phyloP scores from a whole-genome alignment of 78 protist species.

The Polysphondylium violaceum region DNA sequence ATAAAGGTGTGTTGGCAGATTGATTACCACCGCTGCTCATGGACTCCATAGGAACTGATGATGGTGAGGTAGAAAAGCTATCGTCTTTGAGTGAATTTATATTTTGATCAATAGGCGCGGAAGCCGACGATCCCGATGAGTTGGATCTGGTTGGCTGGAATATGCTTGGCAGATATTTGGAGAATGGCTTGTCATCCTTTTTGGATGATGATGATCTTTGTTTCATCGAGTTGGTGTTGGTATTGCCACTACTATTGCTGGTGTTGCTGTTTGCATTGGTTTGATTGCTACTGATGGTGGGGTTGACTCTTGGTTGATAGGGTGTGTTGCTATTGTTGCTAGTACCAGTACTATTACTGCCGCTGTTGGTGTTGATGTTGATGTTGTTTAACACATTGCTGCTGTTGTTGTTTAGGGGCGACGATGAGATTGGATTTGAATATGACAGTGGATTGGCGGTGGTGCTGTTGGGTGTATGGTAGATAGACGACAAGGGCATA shows the following conservation, averaged over 20 bases:
- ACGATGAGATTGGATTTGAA: neutral
- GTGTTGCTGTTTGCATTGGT: neutral
- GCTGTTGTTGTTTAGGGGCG: neutral
- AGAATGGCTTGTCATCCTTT: too few species aligned
- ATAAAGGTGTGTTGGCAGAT: neutral
- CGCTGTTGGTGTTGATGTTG: neutral
- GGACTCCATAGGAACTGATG: too few species aligned
- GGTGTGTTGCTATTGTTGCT: neutral
- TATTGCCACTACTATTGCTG: neutral
- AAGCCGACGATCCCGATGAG: too few species aligned
- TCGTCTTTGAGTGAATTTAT: too few species aligned
- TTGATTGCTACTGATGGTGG: conserved; percentile 34
- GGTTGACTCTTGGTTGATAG: neutral
- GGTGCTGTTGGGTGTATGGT: neutral
- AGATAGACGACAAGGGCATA: neutral
- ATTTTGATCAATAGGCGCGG: too few species aligned
- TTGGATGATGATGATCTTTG: too few species aligned
- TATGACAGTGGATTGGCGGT: neutral
- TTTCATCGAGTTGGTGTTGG: neutral
- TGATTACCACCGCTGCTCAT: too few species aligned
- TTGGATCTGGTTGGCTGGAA: too few species aligned
- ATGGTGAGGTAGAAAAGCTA: too few species aligned
- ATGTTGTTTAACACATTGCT: neutral
- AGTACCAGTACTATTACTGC: neutral
- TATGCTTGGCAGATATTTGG: too few species aligned